These are phyloP conservation scores for Botrytis hyacinthi DNA, from an alignment of 2,329 filamentous ascomycete genomes.

Conservation along the genomic window DNA sequence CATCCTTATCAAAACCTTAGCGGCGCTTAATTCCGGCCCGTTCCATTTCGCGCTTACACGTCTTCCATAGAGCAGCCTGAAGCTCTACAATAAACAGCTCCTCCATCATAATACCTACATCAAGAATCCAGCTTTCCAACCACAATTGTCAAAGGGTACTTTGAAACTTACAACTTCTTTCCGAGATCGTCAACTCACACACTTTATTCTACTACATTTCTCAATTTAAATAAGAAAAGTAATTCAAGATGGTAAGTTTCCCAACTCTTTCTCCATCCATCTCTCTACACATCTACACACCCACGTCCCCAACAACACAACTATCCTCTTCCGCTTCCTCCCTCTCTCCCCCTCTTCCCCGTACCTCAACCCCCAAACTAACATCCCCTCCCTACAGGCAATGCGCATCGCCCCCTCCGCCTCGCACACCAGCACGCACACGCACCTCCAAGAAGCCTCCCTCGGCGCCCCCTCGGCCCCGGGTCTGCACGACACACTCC, in stretches of 20 bases:
- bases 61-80: constrained; percentile 11
- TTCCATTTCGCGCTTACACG: constrained; percentile 14
- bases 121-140: background rate
- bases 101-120: background rate
- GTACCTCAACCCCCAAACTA: background rate
- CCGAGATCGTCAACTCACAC: background rate
- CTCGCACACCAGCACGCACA: constrained; percentile 63
- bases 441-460: constrained; percentile 56
- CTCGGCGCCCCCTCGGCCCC: constrained; percentile 84
- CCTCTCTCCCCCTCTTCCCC: background rate
- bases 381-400: constrained; percentile 52
- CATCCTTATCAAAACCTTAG: background rate
- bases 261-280: background rate
- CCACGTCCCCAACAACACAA: background rate
- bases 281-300: background rate
- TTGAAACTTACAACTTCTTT: background rate
- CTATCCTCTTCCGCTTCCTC: background rate
- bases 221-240: background rate
- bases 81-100: constrained; percentile 16
- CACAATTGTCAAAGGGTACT: background rate
- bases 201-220: background rate
- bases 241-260: constrained; percentile 7
- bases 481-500: constrained; percentile 90
- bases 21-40: constrained; percentile 19
- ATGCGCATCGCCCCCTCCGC: constrained; percentile 83